Conservation (phyloP, 2,329 filamentous ascomycete genomes). For the Calonectria pteridis region DNA sequence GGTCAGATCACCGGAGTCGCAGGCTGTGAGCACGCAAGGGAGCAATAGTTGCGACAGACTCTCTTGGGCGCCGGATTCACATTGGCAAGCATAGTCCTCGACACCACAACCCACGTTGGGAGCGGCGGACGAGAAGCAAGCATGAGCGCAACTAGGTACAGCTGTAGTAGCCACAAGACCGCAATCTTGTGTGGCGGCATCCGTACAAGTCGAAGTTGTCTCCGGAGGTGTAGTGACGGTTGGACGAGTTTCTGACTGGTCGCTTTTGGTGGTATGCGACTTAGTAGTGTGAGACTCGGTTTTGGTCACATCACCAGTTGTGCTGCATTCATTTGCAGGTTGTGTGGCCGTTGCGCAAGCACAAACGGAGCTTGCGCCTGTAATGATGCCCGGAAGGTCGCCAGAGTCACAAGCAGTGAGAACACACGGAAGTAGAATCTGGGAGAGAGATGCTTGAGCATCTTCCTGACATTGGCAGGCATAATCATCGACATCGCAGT, state of each 20-base stretch:
- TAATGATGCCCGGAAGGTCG: conserved; percentile 42
- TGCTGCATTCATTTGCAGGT: not conserved
- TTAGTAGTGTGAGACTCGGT: not conserved
- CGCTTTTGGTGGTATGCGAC: not conserved
- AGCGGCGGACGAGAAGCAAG: conserved; percentile 44
- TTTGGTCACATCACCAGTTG: not conserved
- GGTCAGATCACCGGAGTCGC: conserved; percentile 25
- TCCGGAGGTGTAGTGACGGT: not conserved
- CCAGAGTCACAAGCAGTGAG: conserved; percentile 41
- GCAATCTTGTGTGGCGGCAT: conserved; percentile 31
- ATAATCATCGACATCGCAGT: conserved; percentile 45
- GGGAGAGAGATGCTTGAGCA: conserved; percentile 39
- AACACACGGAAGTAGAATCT: conserved; percentile 45
- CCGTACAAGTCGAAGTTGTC: not conserved
- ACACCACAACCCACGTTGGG: conserved; percentile 43
- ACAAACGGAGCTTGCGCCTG: conserved; percentile 42
- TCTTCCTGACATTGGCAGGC: conserved; percentile 45
- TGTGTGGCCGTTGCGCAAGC: conserved; percentile 28
- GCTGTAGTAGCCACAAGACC: conserved; percentile 41
- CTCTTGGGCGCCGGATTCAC: conserved; percentile 38
- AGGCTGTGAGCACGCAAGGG: conserved; percentile 46
- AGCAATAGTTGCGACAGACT: conserved; percentile 41
- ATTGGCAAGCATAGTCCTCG: conserved; percentile 46
- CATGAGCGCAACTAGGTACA: conserved; percentile 44
- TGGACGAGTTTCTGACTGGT: not conserved